phyloP scores from a whole-genome alignment of 2,329 filamentous ascomycete genomes.

The Fusarium chaquense region DNA sequence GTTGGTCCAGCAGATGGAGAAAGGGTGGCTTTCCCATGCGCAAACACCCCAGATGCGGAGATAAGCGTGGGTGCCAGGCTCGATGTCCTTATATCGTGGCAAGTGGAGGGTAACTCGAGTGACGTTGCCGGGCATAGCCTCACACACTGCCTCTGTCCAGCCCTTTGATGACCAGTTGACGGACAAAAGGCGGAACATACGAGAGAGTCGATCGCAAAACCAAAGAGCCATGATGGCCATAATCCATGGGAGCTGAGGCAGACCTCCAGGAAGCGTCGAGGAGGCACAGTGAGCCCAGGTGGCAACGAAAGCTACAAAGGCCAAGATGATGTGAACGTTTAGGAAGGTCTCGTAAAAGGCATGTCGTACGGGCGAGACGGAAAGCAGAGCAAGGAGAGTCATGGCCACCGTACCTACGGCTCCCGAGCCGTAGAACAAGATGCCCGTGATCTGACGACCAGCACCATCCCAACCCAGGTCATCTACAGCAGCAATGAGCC shows the following conservation, averaged over 20 bases:
- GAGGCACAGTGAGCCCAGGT: slow-evolving; percentile 84
- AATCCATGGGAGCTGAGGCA: slow-evolving; percentile 81
- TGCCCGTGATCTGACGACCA: slow-evolving; percentile 63
- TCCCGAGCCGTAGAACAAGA: slow-evolving; percentile 75
- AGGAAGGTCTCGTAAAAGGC: slow-evolving; percentile 98
- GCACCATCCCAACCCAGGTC: slow-evolving; percentile 73
- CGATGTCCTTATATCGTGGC: slow-evolving; percentile 73
- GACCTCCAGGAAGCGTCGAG: slow-evolving; percentile 71
- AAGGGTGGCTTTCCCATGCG: slow-evolving; percentile 80
- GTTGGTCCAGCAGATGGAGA: slow-evolving; percentile 81
- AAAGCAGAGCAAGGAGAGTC: slow-evolving; percentile 73
- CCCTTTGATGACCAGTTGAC: slow-evolving; percentile 72
- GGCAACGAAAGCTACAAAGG: slow-evolving; percentile 73
- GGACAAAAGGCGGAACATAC: slow-evolving; percentile 73
- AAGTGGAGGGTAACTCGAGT: slow-evolving; percentile 77
- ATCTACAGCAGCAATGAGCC: slow-evolving; percentile 77
- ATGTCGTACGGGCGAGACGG: slow-evolving; percentile 85
- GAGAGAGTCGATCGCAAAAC: slow-evolving; percentile 75
- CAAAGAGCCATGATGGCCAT: slow-evolving; percentile 81
- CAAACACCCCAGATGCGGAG: slow-evolving; percentile 75
- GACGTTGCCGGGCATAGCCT: slow-evolving; percentile 76
- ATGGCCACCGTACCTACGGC: slow-evolving; percentile 72
- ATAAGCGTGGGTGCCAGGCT: slow-evolving; percentile 80
- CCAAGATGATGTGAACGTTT: slow-evolving; percentile 83
- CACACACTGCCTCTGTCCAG: slow-evolving; percentile 73